Evolutionary conservation across 305 asterid species (phyloP).

Genomic region (Petunia hybrid): DNA sequence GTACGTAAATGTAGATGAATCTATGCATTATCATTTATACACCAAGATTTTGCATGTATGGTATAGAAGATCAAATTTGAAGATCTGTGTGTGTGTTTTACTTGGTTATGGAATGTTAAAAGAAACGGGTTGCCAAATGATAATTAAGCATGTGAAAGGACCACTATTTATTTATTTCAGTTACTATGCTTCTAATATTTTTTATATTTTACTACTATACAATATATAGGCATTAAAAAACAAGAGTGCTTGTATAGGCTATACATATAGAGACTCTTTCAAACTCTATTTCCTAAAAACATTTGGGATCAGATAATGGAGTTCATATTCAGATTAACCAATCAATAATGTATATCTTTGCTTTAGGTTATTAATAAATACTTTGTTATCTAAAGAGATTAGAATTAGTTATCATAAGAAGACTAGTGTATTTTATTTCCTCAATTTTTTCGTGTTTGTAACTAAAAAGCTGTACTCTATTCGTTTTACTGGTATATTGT

Average conservation of each 20-base stretch:
- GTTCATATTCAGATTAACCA: not conserved
- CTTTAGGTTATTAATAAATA: not conserved
- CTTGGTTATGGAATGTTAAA: slow-evolving; percentile 15
- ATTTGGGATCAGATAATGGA: slow-evolving; percentile 22
- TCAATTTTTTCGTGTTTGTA: not conserved
- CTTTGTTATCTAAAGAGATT: not conserved
- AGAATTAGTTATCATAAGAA: no score
- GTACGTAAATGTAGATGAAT: not conserved
- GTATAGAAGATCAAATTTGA: not conserved
- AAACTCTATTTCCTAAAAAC: not conserved
- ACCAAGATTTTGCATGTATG: slow-evolving; percentile 17
- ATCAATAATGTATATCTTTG: not conserved
- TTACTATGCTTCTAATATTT: not conserved
- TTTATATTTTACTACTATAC: no score
- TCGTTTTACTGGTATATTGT: no score
- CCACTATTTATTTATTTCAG: not conserved
- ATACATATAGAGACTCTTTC: slow-evolving; percentile 28
- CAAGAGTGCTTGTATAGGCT: not conserved
- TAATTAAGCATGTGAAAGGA: not conserved
- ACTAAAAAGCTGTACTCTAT: not conserved
- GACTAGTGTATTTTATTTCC: not conserved
- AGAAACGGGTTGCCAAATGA: not conserved
- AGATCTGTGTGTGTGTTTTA: not conserved
- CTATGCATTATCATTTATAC: not conserved
- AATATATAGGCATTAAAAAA: no score